phyloP scores from a whole-genome alignment of 371 early-diverging fungal species.

The Mortierella sp. region DNA sequence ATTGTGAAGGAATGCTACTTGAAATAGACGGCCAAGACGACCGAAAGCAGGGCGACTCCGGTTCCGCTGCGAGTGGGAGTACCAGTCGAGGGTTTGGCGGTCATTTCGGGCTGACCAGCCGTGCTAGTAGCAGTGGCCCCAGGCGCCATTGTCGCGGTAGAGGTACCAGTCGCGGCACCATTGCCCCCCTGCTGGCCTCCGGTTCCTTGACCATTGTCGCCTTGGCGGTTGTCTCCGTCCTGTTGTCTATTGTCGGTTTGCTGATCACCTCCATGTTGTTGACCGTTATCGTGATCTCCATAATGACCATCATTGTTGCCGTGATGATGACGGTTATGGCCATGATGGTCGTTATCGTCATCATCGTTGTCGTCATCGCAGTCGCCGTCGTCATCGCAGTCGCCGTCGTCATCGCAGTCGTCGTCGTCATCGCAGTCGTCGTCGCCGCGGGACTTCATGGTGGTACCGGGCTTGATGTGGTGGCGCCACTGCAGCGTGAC shows the following conservation, averaged over 20 bases:
- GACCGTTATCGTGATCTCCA: neutral
- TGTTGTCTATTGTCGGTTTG: neutral
- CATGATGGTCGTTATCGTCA: neutral
- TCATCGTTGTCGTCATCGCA: neutral
- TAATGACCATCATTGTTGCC: neutral
- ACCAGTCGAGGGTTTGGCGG: neutral
- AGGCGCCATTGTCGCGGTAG: neutral
- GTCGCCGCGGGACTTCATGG: neutral
- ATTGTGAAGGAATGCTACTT: neutral
- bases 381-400: conserved; percentile 11
- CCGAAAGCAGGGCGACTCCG: neutral
- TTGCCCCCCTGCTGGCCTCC: neutral
- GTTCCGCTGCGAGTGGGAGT: neutral
- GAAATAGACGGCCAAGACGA: neutral
- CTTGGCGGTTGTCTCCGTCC: neutral
- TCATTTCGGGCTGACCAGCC: neutral
- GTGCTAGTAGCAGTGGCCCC: neutral
- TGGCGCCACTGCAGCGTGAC: neutral
- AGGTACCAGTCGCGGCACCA: neutral
- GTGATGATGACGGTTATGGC: neutral
- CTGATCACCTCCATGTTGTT: neutral
- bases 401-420: conserved; percentile 7
- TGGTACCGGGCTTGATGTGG: neutral
- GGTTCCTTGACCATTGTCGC: neutral
- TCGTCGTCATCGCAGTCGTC: neutral